phyloP scores from a whole-genome alignment of 306 rosid genomes.

The Corylus americana region DNA sequence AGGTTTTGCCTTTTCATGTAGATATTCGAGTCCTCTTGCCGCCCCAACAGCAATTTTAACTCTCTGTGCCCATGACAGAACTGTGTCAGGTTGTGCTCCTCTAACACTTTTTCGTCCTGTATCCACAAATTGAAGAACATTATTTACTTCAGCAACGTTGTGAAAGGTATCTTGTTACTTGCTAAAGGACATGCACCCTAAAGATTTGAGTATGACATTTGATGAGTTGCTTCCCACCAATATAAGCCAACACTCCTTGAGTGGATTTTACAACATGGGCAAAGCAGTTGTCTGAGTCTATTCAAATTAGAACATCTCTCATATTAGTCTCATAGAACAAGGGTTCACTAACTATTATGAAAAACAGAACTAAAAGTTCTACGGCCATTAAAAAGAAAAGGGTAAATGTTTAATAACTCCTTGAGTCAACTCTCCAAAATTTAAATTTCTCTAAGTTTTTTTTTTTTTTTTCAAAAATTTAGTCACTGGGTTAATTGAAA shows the following conservation, averaged over 20 bases:
- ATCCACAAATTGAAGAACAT: conserved; percentile 23
- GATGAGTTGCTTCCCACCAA: background rate
- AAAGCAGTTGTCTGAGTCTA: background rate
- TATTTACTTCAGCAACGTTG: conserved; percentile 6
- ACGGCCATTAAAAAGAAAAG: background rate
- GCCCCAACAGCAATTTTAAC: conserved; percentile 86
- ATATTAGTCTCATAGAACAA: background rate
- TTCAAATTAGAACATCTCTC: background rate
- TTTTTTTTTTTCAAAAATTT: too few species aligned
- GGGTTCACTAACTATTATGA: background rate
- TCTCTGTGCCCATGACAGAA: conserved; percentile 73
- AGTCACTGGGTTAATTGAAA: too few species aligned
- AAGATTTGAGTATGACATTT: background rate
- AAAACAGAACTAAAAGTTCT: background rate
- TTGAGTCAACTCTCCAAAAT: too few species aligned
- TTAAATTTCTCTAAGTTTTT: too few species aligned
- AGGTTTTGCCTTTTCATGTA: conserved; percentile 75
- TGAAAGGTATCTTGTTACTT: conserved; percentile 2
- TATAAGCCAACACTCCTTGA: background rate
- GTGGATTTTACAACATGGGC: background rate
- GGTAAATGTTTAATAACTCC: too few species aligned
- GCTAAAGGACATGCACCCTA: background rate
- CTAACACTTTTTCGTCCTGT: conserved; percentile 71
- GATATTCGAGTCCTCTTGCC: conserved; percentile 76
- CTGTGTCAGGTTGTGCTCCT: conserved; percentile 72